Base-by-base conservation (phyloP, 352 stramenopile species). In the Phytophthora boehmeriae region DNA sequence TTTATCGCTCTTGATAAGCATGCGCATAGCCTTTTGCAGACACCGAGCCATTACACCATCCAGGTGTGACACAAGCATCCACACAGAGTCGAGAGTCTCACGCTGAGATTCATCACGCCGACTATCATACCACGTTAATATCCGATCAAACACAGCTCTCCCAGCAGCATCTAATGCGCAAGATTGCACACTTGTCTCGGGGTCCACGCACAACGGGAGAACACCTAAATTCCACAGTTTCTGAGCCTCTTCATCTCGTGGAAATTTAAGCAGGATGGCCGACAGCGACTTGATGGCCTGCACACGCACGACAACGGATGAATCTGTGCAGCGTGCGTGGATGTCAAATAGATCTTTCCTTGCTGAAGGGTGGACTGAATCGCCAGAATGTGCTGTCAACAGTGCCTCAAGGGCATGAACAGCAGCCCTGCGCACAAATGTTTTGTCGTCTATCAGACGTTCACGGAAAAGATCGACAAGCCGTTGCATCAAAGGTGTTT, bases 181-280 rank as follows among this genome's bases (percentile, higher is more conserved):
- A 36, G 81, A 64, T 52, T 95, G 86, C 1, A 96, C 88, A 23
- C 55, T 93, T 6, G 71, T 76, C 70, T 96, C 88, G 4, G 85
- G 76, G 39, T 96, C 88, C 1, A 89, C 68, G 46, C 88, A 94
- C 4, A 96, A 68, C 4, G 86, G 84, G n/a, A 96, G 63, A 30
- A 96, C 83, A 10, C 88, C 88, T 20, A 90, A 62, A 59, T 89
- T 93, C 88, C 88, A 96, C n/a, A 93, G 38, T 16, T 80, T 82
- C 44, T 96, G 88, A 1, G 85, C 79, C 17, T 93, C 86, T 4
- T 73, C 55, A 60, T 95, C 81, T 1, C 64, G 50, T 10, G 86
- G 78, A 49, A 92, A 90, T 32, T 79, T 86, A 8, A 90, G 58
- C n/a, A 96, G 35, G 17, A 96, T 80, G 8, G 78, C 68, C 8